Percentiles rank a stretch among this genome's conserved stretches.
phyloP scores from a whole-genome alignment of 2,329 filamentous ascomycete species.

The Tolypocladium inflatum region DNA sequence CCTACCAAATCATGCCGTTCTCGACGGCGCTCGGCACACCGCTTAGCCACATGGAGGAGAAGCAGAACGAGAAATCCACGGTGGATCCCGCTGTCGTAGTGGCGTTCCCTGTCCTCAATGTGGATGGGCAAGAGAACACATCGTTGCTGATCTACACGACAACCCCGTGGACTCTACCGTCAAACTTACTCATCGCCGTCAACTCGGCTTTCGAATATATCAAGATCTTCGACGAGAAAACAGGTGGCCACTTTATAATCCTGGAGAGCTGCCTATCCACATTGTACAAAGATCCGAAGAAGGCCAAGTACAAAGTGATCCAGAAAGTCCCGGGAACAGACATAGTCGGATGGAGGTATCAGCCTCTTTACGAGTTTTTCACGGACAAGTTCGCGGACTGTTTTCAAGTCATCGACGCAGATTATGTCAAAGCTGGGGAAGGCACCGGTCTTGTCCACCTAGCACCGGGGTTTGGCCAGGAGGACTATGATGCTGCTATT shows the following conservation, averaged over 20 bases:
- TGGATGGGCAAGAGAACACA: conserved; percentile 27
- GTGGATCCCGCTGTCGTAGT: conserved; percentile 87
- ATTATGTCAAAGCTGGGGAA: conserved; percentile 80
- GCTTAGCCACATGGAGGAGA: conserved; percentile 85
- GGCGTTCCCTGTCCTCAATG: conserved; percentile 72
- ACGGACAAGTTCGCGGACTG: conserved; percentile 82
- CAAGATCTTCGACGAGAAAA: conserved; percentile 80
- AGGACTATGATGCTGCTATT: conserved; percentile 81
- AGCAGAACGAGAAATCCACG: conserved; percentile 90
- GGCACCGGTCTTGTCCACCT: conserved; percentile 94
- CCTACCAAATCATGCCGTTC: conserved; percentile 89
- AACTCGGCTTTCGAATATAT: conserved; percentile 80
- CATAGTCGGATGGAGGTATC: conserved; percentile 82
- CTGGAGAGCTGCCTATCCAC: conserved; percentile 73
- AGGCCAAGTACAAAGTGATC: conserved; percentile 84
- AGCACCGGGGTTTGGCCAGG: conserved; percentile 86
- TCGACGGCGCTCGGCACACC: conserved; percentile 84
- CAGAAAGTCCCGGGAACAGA: conserved; percentile 71
- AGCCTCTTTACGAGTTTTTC: conserved; percentile 84
- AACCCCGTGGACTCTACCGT: conserved; percentile 77
- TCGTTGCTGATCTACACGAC: conserved; percentile 70
- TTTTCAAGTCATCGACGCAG: conserved; percentile 74
- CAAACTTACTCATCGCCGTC: conserved; percentile 65
- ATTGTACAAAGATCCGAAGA: conserved; percentile 90
- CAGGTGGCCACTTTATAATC: conserved; percentile 75